Evolutionary conservation across 2,329 filamentous ascomycete genomes (phyloP).

Genomic region (Cadophora sp.): DNA sequence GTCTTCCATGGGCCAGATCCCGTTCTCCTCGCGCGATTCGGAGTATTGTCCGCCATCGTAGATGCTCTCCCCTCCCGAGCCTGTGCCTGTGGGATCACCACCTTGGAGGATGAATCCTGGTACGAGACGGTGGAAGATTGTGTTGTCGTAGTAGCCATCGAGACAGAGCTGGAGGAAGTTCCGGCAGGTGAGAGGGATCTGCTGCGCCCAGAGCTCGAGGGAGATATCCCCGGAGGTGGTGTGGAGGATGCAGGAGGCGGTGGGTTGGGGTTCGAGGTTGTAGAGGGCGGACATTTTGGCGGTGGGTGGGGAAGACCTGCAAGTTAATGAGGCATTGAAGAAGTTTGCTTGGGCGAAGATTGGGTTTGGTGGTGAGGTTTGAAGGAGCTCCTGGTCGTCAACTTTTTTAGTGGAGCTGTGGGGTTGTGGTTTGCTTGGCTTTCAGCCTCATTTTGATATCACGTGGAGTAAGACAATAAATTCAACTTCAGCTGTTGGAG

Average conservation of each 20-base stretch:
- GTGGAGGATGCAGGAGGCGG: constrained; percentile 87
- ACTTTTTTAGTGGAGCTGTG: constrained; percentile 12
- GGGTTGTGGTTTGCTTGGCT: constrained; percentile 1
- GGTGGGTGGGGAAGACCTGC: constrained; percentile 26
- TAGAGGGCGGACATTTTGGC: constrained; percentile 83
- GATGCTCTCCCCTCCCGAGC: constrained; percentile 89
- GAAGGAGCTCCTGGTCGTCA: neutral
- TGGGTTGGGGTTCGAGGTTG: constrained; percentile 93
- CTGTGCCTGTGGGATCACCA: constrained; percentile 92
- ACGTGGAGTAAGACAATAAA: constrained; percentile 5
- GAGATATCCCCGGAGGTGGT: constrained; percentile 90
- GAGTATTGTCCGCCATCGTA: constrained; percentile 82
- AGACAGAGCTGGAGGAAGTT: constrained; percentile 96
- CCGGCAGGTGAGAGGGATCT: constrained; percentile 87
- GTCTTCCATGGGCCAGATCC: constrained; percentile 64
- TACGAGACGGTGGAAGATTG: constrained; percentile 91
- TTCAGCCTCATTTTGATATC: constrained; percentile 19
- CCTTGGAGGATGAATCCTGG: constrained; percentile 94
- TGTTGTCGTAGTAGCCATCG: constrained; percentile 94
- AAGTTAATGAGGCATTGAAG: constrained; percentile 38
- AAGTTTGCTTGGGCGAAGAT: neutral
- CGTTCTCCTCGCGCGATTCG: constrained; percentile 47
- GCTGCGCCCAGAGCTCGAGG: constrained; percentile 93
- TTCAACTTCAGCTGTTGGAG: neutral
- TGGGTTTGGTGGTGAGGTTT: constrained; percentile 1